Conservation (phyloP, 2,329 filamentous ascomycete genomes). For the Trichoderma endophyticum region DNA sequence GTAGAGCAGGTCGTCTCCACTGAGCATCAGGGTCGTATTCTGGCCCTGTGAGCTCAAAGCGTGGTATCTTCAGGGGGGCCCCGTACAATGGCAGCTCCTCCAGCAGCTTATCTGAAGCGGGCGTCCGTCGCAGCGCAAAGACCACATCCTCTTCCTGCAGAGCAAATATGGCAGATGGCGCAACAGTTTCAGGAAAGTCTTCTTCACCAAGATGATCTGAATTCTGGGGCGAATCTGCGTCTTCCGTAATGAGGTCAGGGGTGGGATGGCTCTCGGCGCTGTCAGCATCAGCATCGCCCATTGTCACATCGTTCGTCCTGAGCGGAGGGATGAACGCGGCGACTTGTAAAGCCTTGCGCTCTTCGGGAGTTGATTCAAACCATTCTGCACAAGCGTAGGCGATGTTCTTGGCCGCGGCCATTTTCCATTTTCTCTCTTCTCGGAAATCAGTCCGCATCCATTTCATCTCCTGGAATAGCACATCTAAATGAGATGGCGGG, state of each 20-base stretch:
- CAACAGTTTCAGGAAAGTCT: constrained; percentile 47
- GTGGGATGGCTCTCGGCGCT: constrained; percentile 50
- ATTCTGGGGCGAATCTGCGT: constrained; percentile 55
- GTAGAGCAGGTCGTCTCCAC: constrained; percentile 75
- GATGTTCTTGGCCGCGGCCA: constrained; percentile 71
- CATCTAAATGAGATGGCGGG: constrained; percentile 77
- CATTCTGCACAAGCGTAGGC: constrained; percentile 84
- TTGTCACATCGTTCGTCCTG: constrained; percentile 30
- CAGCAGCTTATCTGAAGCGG: constrained; percentile 71
- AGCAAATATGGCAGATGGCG: constrained; percentile 78
- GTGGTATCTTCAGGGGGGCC: constrained; percentile 57
- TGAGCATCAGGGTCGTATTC: constrained; percentile 64
- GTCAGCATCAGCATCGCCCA: constrained; percentile 35
- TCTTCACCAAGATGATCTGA: constrained; percentile 39
- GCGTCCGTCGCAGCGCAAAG: constrained; percentile 71
- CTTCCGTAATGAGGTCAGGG: constrained; percentile 65
- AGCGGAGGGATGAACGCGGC: constrained; percentile 49
- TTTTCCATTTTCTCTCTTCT: constrained; percentile 93
- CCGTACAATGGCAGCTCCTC: constrained; percentile 79
- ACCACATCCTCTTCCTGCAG: constrained; percentile 79
- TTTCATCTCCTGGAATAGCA: constrained; percentile 85
- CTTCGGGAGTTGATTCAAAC: constrained; percentile 61
- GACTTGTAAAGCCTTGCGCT: constrained; percentile 67
- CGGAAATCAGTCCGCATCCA: constrained; percentile 98
- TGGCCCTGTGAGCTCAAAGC: constrained; percentile 54